These are phyloP conservation scores for Aspergillus leporis DNA, from an alignment of 495 filamentous ascomycete species.

Conservation along the genomic window DNA sequence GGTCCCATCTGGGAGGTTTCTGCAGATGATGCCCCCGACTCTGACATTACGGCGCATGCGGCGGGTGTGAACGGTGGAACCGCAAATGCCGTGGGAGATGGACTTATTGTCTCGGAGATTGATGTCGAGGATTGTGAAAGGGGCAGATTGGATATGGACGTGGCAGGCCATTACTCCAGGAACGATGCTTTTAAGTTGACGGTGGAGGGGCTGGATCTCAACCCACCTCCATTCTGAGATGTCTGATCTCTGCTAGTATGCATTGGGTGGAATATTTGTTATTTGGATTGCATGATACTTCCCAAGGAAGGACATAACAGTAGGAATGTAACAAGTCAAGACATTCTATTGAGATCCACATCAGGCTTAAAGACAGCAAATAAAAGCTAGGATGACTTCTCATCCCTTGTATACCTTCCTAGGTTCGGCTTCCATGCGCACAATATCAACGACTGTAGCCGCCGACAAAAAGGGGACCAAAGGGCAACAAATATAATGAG, in stretches of 20 bases:
- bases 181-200: conserved; percentile 79
- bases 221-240: conserved; percentile 60
- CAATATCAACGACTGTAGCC: too few species aligned
- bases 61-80: conserved; percentile 5
- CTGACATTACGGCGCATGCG: conserved; percentile 6
- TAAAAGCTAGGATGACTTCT: too few species aligned
- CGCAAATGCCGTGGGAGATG: conserved; percentile 19
- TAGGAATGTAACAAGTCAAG: neutral
- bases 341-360: too few species aligned
- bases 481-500: too few species aligned
- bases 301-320: neutral
- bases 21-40: conserved; percentile 50
- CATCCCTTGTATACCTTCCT: too few species aligned
- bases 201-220: conserved; percentile 73
- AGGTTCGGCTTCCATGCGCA: too few species aligned
- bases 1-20: conserved; percentile 81
- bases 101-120: conserved; percentile 49
- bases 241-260: neutral
- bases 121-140: conserved; percentile 66
- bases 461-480: too few species aligned
- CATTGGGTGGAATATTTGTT: neutral
- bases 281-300: neutral
- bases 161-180: conserved; percentile 77
- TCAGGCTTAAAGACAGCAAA: too few species aligned
- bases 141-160: conserved; percentile 65